Conservation (phyloP, 495 filamentous ascomycete genomes). For the Melanomma pulvis-pyrius region DNA sequence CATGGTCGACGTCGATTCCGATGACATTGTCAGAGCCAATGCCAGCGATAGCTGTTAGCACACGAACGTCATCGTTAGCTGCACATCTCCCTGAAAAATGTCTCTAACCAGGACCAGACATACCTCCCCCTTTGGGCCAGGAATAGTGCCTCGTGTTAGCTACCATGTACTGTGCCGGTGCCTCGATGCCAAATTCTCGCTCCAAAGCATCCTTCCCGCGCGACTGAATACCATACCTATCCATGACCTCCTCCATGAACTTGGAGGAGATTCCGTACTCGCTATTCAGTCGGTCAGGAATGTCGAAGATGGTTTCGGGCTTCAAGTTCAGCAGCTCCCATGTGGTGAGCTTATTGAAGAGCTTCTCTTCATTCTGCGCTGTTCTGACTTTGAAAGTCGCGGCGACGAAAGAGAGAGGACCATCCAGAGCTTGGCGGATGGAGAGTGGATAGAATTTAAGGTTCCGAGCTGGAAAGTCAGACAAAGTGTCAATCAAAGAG, state of each 20-base stretch:
- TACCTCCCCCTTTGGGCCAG: neutral
- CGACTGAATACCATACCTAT: neutral
- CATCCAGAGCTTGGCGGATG: neutral
- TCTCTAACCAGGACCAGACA: neutral
- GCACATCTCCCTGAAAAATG: neutral
- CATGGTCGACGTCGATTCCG: neutral
- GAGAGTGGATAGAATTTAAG: neutral
- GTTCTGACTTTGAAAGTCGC: neutral
- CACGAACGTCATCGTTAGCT: neutral
- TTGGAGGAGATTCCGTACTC: neutral
- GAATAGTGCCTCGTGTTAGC: neutral
- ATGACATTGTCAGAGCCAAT: neutral
- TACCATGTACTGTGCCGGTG: neutral
- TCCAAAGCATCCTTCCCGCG: neutral
- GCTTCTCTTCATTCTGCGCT: neutral
- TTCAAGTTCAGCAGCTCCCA: neutral
- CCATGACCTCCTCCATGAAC: neutral
- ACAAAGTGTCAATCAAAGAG: neutral
- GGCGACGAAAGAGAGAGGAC: neutral
- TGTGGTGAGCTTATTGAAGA: neutral
- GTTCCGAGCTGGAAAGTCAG: neutral
- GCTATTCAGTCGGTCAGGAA: neutral
- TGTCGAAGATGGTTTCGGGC: neutral
- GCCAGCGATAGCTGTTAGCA: neutral
- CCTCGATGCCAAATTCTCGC: neutral